Evolutionary conservation across 192 early-diverging fungal genomes (phyloP).

Genomic region (Chytriomyces confervae): DNA sequence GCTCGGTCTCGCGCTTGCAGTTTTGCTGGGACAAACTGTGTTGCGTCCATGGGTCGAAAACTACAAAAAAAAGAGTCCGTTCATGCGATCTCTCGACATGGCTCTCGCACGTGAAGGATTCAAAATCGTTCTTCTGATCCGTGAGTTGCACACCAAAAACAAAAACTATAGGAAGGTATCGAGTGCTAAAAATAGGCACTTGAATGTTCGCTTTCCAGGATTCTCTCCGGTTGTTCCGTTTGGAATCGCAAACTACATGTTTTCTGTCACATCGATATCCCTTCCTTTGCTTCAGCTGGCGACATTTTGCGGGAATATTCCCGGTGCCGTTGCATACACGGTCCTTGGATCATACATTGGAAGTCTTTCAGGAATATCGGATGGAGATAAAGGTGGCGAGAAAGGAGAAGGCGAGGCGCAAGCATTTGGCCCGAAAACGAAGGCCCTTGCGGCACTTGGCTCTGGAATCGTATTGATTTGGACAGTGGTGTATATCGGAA

Average conservation of each 20-base stretch:
- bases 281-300: conserved; percentile 15
- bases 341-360: conserved; percentile 38
- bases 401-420: background rate
- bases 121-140: conserved; percentile 38
- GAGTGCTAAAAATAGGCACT: background rate
- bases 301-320: conserved; percentile 33
- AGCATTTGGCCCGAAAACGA: conserved; percentile 5
- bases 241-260: conserved; percentile 38
- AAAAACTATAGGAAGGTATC: background rate
- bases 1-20: conserved; percentile 20
- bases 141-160: background rate
- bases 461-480: conserved; percentile 21
- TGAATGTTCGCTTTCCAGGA: background rate
- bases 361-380: conserved; percentile 25
- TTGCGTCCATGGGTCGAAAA: conserved; percentile 35
- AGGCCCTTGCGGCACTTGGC: conserved; percentile 14
- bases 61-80: conserved; percentile 13
- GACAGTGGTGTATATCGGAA: conserved; percentile 41
- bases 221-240: conserved; percentile 38
- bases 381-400: background rate
- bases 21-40: conserved; percentile 30
- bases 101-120: conserved; percentile 35
- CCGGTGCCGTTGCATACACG: conserved; percentile 30
- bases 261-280: conserved; percentile 32
- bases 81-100: conserved; percentile 24